These are phyloP conservation scores for Karstenula rhodostoma DNA, from an alignment of 2,329 filamentous ascomycete species.

Conservation along the genomic window DNA sequence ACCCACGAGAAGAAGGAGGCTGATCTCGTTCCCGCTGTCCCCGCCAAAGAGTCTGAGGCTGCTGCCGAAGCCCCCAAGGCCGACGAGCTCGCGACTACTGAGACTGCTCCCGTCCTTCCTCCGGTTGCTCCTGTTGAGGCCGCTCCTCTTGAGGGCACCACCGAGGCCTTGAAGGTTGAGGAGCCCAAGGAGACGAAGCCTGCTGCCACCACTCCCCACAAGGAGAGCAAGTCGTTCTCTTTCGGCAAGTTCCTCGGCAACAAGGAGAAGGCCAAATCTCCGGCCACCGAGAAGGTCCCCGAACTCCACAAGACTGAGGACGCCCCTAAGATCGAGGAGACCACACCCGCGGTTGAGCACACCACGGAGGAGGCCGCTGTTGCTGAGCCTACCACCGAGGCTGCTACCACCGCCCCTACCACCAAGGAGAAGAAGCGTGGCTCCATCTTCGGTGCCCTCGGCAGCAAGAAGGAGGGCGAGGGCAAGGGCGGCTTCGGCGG, in stretches of 20 bases:
- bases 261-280: slow-evolving; percentile 61
- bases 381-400: slow-evolving; percentile 55
- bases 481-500: slow-evolving; percentile 38
- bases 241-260: slow-evolving; percentile 60
- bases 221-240: slow-evolving; percentile 60
- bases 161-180: slow-evolving; percentile 35
- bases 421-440: slow-evolving; percentile 90
- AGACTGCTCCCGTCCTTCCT: slow-evolving; percentile 50
- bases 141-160: slow-evolving; percentile 20
- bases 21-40: slow-evolving; percentile 62
- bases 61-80: slow-evolving; percentile 44
- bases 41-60: slow-evolving; percentile 58
- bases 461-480: slow-evolving; percentile 61
- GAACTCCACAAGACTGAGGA: slow-evolving; percentile 55
- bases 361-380: slow-evolving; percentile 50
- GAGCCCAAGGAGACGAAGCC: slow-evolving; percentile 40
- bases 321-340: slow-evolving; percentile 45
- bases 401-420: slow-evolving; percentile 44
- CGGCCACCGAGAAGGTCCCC: slow-evolving; percentile 41
- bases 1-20: slow-evolving; percentile 73
- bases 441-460: slow-evolving; percentile 80
- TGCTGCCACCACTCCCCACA: slow-evolving; percentile 52
- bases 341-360: slow-evolving; percentile 35
- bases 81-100: slow-evolving; percentile 50
- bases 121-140: slow-evolving; percentile 23